Base-by-base conservation (phyloP, 768 basidiomycete species). In the Suillus subalutaceus region DNA sequence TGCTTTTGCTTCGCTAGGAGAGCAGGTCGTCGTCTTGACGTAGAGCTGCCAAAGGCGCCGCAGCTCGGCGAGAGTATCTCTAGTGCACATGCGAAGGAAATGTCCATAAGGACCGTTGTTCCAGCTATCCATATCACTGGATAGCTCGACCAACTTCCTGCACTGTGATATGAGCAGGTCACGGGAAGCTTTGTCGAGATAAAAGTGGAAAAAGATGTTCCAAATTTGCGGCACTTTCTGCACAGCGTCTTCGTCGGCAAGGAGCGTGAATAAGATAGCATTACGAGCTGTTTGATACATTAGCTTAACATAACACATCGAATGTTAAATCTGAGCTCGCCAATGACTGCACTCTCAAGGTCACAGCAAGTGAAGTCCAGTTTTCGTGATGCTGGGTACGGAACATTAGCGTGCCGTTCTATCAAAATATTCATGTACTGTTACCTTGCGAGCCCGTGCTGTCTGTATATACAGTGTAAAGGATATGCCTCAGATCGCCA, bases 401-500 rank as follows among this genome's bases (percentile, higher is more conserved):
- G 32, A 60, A 23, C 7, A 16, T 57, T 23, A 57, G n/a, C 13
- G 6, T 12, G 12, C 23, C 6, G 13, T 12, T 48, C 20, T 9
- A 16, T 67, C n/a, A 61, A 32, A 8, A 20, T 6, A 10, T 15
- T 18, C 13, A 37, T 15, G 15, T 46, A 10, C 40, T 52, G 23
- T 37, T 44, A 43, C 26, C 18, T 46, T 38, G 41, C 20, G 9
- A 35, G 1, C 7, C 43, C 7, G 30, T 16, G 35, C 32, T 57
- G 50, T 71, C 67, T 3, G 68, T 43, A 52, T 76, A 73, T 2
- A 85, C 63, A 0, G 86, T 87, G 71, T 84, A 86, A 16, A 89
- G 64, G 12, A 88, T 80, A 63, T 81, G 85, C 38, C 86, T 76
- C 13, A 83, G 82, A 69, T 89, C 88, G n/a, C 86, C 86, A 68